Percentiles rank a stretch among this genome's conserved stretches.
Conservation (phyloP, 1,284 basidiomycete genomes). For the Inonotus obliquus region DNA sequence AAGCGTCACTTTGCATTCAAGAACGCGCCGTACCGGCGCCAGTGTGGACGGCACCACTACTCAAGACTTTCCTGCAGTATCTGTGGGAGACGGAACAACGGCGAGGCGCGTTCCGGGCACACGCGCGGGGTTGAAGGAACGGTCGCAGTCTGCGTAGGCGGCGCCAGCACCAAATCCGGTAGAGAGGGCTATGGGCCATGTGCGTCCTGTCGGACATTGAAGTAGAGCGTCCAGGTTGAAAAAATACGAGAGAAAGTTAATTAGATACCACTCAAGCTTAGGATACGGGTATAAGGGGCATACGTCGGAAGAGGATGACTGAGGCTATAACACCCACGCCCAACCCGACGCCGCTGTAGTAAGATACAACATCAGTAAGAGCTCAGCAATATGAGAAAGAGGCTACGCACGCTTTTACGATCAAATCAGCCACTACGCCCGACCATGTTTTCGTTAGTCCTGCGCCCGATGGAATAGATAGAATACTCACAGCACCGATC, state of each 20-base stretch:
- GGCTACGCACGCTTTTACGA: conserved; percentile 1
- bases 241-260: conserved; percentile 6
- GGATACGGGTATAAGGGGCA: conserved; percentile 34
- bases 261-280: conserved; percentile 2
- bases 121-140: conserved; percentile 91
- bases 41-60: background rate
- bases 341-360: conserved; percentile 86
- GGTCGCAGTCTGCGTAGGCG: conserved; percentile 94
- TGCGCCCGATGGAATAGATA: background rate
- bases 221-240: conserved; percentile 3
- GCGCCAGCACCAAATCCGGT: conserved; percentile 88
- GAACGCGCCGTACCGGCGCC: background rate
- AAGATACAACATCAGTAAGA: conserved; percentile 71
- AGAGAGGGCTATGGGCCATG: conserved; percentile 92
- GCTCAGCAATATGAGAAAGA: conserved; percentile 38
- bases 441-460: background rate
- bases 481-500: conserved; percentile 81
- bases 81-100: conserved; percentile 35
- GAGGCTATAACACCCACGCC: conserved; percentile 92
- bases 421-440: conserved; percentile 2
- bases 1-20: background rate
- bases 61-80: conserved; percentile 22
- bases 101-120: conserved; percentile 84
- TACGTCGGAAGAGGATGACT: conserved; percentile 92
- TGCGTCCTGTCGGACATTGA: conserved; percentile 65